Percentiles rank a stretch among this genome's conserved stretches.
phyloP scores from a whole-genome alignment of 352 stramenopile species.

The Plasmopara muralis region DNA sequence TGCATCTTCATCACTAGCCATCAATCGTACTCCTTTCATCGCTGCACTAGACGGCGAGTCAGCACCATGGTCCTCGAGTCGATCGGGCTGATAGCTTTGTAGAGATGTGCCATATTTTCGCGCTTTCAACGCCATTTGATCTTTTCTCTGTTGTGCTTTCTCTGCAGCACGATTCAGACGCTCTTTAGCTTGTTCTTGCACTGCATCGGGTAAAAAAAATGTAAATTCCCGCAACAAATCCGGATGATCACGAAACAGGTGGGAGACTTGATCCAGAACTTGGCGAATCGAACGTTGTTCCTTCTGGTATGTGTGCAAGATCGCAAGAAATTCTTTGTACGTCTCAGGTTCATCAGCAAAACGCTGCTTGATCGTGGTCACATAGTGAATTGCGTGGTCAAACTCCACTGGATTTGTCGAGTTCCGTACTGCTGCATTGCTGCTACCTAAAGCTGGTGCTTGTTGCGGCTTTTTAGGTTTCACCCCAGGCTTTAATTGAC shows the following conservation, averaged over 20 bases:
- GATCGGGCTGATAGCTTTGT: constrained; percentile 33
- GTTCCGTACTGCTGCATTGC: constrained; percentile 28
- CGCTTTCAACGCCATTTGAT: constrained; percentile 47
- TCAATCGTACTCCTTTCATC: constrained; percentile 40
- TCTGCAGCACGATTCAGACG: constrained; percentile 92
- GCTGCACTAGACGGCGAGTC: constrained; percentile 53
- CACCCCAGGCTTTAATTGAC: constrained; percentile 23
- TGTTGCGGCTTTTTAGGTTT: constrained; percentile 65
- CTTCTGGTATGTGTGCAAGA: constrained; percentile 99
- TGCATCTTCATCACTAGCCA: constrained; percentile 38
- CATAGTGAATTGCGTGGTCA: constrained; percentile 99
- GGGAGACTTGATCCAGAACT: constrained; percentile 95
- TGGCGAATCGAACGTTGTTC: constrained; percentile 98
- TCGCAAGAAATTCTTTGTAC: constrained; percentile 99
- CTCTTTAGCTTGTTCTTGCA: constrained; percentile 96
- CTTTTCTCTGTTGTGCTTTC: constrained; percentile 89
- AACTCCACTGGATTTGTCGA: constrained; percentile 94
- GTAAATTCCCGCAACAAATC: constrained; percentile 99
- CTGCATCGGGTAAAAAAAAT: constrained; percentile 98
- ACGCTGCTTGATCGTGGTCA: constrained; percentile 98
- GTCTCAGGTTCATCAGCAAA: constrained; percentile 97
- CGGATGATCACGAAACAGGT: constrained; percentile 98
- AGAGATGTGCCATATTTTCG: constrained; percentile 33
- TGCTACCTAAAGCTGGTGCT: constrained; percentile 12
- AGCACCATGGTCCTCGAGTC: constrained; percentile 36